Evolutionary conservation across 148 eudicot species (phyloP).

Genomic region (Spergularia bocconei): DNA sequence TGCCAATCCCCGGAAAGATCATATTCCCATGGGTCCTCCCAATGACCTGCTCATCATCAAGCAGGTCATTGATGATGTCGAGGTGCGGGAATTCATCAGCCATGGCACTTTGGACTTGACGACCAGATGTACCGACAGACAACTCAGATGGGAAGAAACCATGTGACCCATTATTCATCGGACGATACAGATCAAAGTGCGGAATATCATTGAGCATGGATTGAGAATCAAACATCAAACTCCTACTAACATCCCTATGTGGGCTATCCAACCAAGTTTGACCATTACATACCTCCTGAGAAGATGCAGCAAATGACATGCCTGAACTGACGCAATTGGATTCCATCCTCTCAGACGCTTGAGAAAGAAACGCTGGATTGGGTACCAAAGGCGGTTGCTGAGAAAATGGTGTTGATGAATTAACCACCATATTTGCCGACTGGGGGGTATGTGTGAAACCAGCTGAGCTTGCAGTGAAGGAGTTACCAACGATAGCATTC

Average conservation of each 20-base stretch:
- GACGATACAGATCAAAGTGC: conserved; percentile 39
- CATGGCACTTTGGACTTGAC: conserved; percentile 43
- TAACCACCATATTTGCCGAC: conserved; percentile 37
- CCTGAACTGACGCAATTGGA: conserved; percentile 34
- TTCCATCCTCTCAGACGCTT: conserved; percentile 42
- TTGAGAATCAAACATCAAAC: conserved; percentile 37
- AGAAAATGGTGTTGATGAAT: conserved; percentile 39
- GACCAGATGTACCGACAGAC: conserved; percentile 55
- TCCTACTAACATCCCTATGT: conserved; percentile 47
- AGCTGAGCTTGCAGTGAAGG: conserved; percentile 37
- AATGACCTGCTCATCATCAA: conserved; percentile 66
- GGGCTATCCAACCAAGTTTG: conserved; percentile 51
- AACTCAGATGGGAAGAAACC: conserved; percentile 40
- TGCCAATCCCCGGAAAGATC: conserved; percentile 38
- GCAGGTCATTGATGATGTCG: conserved; percentile 91
- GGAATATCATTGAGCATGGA: conserved; percentile 38
- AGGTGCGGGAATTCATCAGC: conserved; percentile 94
- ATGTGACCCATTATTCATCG: conserved; percentile 34
- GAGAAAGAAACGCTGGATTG: conserved; percentile 38
- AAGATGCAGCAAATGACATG: conserved; percentile 43
- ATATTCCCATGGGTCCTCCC: conserved; percentile 31
- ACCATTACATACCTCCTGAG: conserved; percentile 37
- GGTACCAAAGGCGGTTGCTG: conserved; percentile 45
- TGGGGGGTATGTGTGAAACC: conserved; percentile 46
- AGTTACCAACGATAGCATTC: conserved; percentile 67